Evolutionary conservation across 176 grass and related monocot genomes (phyloP).

Genomic region (Leersia perrieri): DNA sequence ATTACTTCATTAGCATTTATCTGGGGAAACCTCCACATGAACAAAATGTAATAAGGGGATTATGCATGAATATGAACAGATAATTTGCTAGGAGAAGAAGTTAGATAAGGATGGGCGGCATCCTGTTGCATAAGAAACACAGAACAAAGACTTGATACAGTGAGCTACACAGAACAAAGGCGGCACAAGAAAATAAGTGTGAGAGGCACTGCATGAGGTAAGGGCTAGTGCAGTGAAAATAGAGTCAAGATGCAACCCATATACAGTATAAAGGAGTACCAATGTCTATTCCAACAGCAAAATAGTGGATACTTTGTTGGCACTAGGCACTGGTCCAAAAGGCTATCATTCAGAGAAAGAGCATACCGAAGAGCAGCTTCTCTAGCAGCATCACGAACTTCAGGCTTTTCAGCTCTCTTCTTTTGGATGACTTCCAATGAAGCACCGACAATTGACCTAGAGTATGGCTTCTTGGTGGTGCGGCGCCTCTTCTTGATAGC

Average conservation of each 20-base stretch:
- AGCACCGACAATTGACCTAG: constrained; percentile 74
- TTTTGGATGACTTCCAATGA: constrained; percentile 77
- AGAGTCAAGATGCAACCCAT: not conserved
- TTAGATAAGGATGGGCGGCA: not conserved
- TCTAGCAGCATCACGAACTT: constrained; percentile 75
- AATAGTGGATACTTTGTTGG: not conserved
- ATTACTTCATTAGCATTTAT: not conserved
- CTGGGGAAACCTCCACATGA: too few species aligned
- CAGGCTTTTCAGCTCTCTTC: constrained; percentile 77
- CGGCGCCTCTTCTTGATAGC: constrained; percentile 68
- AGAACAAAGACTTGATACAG: not conserved
- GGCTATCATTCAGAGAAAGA: too few species aligned
- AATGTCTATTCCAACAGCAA: not conserved
- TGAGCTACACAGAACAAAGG: not conserved
- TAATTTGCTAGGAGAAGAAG: not conserved
- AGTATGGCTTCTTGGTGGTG: constrained; percentile 72
- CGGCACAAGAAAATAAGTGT: not conserved
- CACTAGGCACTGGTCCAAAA: not conserved
- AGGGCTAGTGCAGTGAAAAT: not conserved
- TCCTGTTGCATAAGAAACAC: not conserved
- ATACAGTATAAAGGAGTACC: not conserved
- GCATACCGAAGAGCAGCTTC: constrained; percentile 77
- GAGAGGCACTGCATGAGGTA: not conserved
- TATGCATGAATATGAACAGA: not conserved
- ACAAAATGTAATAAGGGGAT: not conserved